A percentile compares a stretch with the other conserved stretches of the same genome.
Evolutionary conservation across 2,329 filamentous ascomycete genomes (phyloP).

Genomic region (Lachnellula subtilissima): DNA sequence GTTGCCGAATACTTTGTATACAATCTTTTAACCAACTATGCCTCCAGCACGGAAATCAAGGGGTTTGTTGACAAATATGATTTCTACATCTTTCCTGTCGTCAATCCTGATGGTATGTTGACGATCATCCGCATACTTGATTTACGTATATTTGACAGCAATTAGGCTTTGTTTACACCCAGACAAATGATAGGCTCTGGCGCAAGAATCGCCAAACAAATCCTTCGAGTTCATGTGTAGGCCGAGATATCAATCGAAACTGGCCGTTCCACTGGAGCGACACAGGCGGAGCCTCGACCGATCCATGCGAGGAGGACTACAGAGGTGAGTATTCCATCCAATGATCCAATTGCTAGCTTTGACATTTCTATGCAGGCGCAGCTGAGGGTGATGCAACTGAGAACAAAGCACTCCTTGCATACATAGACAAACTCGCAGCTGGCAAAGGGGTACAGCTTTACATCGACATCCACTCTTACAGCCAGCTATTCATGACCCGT

Average conservation of each 20-base stretch:
- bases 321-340: slow-evolving; percentile 42
- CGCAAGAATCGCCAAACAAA: slow-evolving; percentile 52
- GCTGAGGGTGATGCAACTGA: slow-evolving; percentile 46
- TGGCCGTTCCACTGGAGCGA: slow-evolving; percentile 49
- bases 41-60: slow-evolving; percentile 34
- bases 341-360: slow-evolving; percentile 24
- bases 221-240: slow-evolving; percentile 38
- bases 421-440: slow-evolving; percentile 39
- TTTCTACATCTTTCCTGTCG: slow-evolving; percentile 59
- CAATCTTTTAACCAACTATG: slow-evolving; percentile 44
- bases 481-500: slow-evolving; percentile 51
- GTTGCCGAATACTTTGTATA: slow-evolving; percentile 48
- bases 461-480: slow-evolving; percentile 62
- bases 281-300: slow-evolving; percentile 43
- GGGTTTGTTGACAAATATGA: slow-evolving; percentile 57
- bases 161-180: slow-evolving; percentile 53
- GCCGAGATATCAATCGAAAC: slow-evolving; percentile 56
- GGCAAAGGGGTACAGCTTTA: slow-evolving; percentile 52
- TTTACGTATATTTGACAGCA: not conserved
- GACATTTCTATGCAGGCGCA: slow-evolving; percentile 31
- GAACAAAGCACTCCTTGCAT: slow-evolving; percentile 44
- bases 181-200: slow-evolving; percentile 54
- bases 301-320: slow-evolving; percentile 48
- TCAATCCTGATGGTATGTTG: slow-evolving; percentile 53
- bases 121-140: not conserved